Evolutionary conservation across 2,329 filamentous ascomycete genomes (phyloP), one percentile per base, ranked within the genome.

Genomic region (Monilinia fructigena): DNA sequence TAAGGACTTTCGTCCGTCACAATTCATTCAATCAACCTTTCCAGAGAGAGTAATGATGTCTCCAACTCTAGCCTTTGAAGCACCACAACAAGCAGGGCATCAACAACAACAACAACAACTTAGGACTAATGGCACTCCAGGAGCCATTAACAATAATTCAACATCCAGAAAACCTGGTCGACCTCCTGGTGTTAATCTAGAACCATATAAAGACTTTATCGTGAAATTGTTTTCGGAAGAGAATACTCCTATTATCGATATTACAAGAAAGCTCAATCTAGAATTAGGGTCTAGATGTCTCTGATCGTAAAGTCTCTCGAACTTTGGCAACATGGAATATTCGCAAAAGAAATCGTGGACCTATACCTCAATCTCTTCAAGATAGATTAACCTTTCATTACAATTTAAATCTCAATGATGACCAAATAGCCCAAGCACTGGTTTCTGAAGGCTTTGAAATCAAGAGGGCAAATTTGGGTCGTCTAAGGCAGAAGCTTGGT

Each of bases 381-480:
- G 71, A 73, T 52, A 67, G 73, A 11, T 66, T 75, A 28, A 50
- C 66, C 11, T 74, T 63, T 38, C 71, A 74, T 55, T 75, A 75
- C 66, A 75, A 75, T 63, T 71, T 67, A 59, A 75, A 75, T 59
- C 68, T 75, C 38, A 75, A 72, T 53, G 74, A 75, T 67, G 70
- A 73, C 7, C 69, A 75, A 59, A 75, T 75, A 11, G 66, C 69
- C 12, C 55, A 66, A 7, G 73, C 70, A 20, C 63, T 75, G 35
- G 50, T 61, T n/a, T 54, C 55, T 4, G 74, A 75, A 55, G 74
- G 74, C 0, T 74, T 71, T 48, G 71, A 74, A 23, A 73, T 75
- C 55, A 74, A 72, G 47, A 48, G 66, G 2, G 65, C 72, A 20
- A 74, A 73, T 45, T 60, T 75, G 35, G 70, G 70, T 11, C 71